Evolutionary conservation across 371 early-diverging fungal species (phyloP), one percentile per base, ranked within the genome.

Genomic region (Rhizopus stolonifer): DNA sequence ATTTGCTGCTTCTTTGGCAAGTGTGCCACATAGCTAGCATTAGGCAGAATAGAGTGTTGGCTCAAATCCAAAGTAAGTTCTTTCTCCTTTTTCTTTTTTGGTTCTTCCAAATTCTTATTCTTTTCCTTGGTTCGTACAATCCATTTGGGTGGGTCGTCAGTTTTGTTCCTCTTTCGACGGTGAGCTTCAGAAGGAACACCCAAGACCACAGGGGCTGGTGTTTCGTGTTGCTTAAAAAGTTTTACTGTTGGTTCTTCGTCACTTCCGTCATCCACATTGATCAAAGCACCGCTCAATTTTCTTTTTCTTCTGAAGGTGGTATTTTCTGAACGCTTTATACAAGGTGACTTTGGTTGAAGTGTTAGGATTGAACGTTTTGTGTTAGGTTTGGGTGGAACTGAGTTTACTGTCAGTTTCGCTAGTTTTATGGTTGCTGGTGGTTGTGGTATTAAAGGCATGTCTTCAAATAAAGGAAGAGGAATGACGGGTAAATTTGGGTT

Each of bases 11-110:
- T 43, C 21, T 45, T 26, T 21, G 56, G 49, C 14, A 49, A 17
- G 34, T 56, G 57, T 2, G 50, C 57, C 14, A 56, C 25, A 38
- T 56, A 56, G 11, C 50, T 56, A 42, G 32, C 18, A 21, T 56
- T 50, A 6, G 57, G 57, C 36, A 56, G n/a, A 9, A 56, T 56
- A 4, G 38, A 26, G 44, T 56, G 57, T 13, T 56, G 50, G 15
- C 57, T 56, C 4, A 56, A 11, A 26, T 56, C 57, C 4, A 56
- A 38, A 2, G 21, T 33, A n/a, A 25, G 13, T 44, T 33, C 31
- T 23, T 29, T 14, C 25, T 44, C 10, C 21, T 0, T 7, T 43
- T 42, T 24, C 19, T 15, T 7, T 31, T 21, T 23, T 21, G 40
- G 4, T 14, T 23, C 14, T 3, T 31, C 18, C 42, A 29, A 3